Evolutionary conservation across 495 filamentous ascomycete species (phyloP).

Genomic region (Hyaloscypha variabilis): DNA sequence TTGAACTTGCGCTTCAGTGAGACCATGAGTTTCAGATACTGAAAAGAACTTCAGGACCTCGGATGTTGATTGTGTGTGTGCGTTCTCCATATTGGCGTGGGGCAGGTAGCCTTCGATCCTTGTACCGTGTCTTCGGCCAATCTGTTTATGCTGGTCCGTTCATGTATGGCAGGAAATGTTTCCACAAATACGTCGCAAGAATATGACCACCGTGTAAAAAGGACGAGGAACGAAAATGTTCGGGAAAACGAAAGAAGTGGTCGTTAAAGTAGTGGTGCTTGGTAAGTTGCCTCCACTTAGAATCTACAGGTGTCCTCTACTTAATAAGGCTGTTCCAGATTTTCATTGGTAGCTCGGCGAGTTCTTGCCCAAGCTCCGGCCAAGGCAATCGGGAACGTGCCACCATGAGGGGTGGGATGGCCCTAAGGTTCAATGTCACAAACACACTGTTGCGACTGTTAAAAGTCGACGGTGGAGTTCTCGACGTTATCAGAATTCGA

Average conservation of each 20-base stretch:
- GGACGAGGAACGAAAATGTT: conserved; percentile 30
- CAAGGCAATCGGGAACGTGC: background rate
- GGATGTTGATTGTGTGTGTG: conserved; percentile 68
- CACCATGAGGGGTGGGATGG: conserved; percentile 3
- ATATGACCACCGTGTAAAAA: conserved; percentile 20
- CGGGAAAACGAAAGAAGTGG: conserved; percentile 31
- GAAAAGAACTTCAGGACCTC: conserved; percentile 74
- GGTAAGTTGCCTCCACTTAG: conserved; percentile 14
- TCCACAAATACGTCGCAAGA: conserved; percentile 24
- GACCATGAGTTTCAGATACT: conserved; percentile 66
- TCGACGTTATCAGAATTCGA: background rate
- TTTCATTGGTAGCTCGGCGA: conserved; percentile 5
- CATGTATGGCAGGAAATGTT: conserved; percentile 32
- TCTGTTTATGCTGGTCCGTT: conserved; percentile 20
- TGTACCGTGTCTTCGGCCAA: conserved; percentile 18
- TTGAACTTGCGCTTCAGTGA: conserved; percentile 70
- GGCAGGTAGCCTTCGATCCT: background rate
- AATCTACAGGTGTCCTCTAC: conserved; percentile 22
- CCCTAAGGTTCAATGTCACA: background rate
- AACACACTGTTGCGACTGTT: too few species aligned
- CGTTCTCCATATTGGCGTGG: conserved; percentile 69
- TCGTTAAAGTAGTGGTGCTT: conserved; percentile 16
- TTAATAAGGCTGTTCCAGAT: conserved; percentile 4
- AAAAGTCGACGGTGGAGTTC: background rate
- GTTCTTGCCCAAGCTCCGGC: background rate